phyloP scores from a whole-genome alignment of 2,329 filamentous ascomycete genomes.

The Cladosporium austrohemisphaericum region DNA sequence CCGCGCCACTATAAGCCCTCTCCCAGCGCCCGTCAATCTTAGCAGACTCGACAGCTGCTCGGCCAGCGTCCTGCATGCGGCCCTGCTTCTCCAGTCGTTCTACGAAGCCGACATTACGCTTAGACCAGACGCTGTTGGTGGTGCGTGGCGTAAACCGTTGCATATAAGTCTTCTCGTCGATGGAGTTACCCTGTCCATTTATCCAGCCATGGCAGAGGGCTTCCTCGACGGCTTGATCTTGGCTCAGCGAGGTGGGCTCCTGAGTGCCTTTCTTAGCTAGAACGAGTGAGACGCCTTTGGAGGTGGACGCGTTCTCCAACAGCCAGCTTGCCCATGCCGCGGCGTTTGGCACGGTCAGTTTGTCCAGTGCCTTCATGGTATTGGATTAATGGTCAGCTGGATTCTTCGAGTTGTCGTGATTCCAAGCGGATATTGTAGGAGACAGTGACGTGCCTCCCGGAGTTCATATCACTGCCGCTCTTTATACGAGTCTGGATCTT shows the following conservation, averaged over 20 bases:
- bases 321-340: slow-evolving; percentile 23
- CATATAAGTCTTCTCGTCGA: slow-evolving; percentile 48
- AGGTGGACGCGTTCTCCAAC: slow-evolving; percentile 5
- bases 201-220: slow-evolving; percentile 63
- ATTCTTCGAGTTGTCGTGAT: neutral
- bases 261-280: slow-evolving; percentile 23
- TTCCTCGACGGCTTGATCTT: slow-evolving; percentile 51
- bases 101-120: slow-evolving; percentile 55
- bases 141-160: slow-evolving; percentile 59
- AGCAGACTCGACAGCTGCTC: slow-evolving; percentile 52
- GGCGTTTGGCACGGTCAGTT: slow-evolving; percentile 20
- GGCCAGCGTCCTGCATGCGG: slow-evolving; percentile 49
- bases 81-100: slow-evolving; percentile 43
- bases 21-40: slow-evolving; percentile 58
- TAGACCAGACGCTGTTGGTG: slow-evolving; percentile 55
- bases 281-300: slow-evolving; percentile 22
- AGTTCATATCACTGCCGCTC: too few species aligned
- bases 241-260: slow-evolving; percentile 39
- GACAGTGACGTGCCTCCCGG: too few species aligned
- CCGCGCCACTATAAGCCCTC: slow-evolving; percentile 52
- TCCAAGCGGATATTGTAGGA: too few species aligned
- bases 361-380: neutral
- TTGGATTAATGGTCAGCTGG: neutral
- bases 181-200: slow-evolving; percentile 51
- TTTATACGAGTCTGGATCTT: too few species aligned